Evolutionary conservation across 495 filamentous ascomycete genomes (phyloP).

Genomic region (Aspergillus campestris): DNA sequence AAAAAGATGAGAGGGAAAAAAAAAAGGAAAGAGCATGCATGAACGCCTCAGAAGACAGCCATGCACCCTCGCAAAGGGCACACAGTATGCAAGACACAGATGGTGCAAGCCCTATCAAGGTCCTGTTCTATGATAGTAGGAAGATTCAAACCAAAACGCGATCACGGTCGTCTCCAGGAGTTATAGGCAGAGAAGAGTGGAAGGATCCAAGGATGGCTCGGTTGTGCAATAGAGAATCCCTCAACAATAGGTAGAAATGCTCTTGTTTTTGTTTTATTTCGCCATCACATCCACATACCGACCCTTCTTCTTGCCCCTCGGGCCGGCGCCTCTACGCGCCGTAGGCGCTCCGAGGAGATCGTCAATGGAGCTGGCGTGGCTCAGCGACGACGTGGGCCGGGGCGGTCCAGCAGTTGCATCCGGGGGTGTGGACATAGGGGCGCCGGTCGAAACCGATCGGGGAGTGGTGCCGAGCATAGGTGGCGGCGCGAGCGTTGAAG

Average conservation of each 20-base stretch:
- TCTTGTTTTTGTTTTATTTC: constrained; percentile 14
- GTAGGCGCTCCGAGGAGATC: constrained; percentile 67
- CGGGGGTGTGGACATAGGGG: constrained; percentile 25
- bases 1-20: constrained; percentile 2
- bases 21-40: constrained; percentile 6
- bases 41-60: constrained; percentile 6
- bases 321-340: constrained; percentile 55
- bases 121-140: constrained; percentile 1
- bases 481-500: constrained; percentile 25
- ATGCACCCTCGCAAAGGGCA: background rate
- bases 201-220: constrained; percentile 6
- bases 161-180: constrained; percentile 3
- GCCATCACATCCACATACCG: constrained; percentile 95
- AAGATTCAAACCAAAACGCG: background rate
- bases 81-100: constrained; percentile 12
- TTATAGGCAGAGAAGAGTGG: constrained; percentile 5
- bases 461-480: constrained; percentile 18
- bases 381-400: constrained; percentile 58
- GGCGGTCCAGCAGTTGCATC: constrained; percentile 23
- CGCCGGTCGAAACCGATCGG: constrained; percentile 32
- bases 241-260: background rate
- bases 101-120: background rate
- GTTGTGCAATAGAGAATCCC: background rate
- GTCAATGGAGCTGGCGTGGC: constrained; percentile 76
- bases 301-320: constrained; percentile 71